Base-by-base conservation (phyloP, 345 rosid genomes). In the Moricandia arvensis region DNA sequence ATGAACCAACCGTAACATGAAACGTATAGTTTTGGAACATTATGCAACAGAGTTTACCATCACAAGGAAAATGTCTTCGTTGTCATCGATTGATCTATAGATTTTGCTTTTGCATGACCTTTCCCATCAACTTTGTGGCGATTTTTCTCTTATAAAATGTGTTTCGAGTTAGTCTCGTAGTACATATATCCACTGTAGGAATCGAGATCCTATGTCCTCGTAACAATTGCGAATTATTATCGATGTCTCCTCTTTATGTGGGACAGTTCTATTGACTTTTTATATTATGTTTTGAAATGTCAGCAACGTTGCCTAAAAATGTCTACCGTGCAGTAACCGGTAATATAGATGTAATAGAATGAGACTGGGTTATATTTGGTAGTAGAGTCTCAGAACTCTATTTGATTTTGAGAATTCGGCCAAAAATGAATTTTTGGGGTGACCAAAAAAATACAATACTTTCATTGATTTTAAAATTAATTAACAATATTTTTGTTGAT, bases 91-190 rank as follows among this genome's bases (percentile, higher is more conserved):
- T 62, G 74, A 68, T 69, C 43, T 55, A 72, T 13, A 51, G 77
- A 72, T 72, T 72, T 49, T 59, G 69, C 73, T 76, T 75, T 75
- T 82, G 49, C 64, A 53, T 63, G 65, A 74, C 57, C 74, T 76
- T 59, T 81, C 80, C 78, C 85, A 68, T 82, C 89, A 87, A 80
- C 88, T 80, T n/a, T 86, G 86, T 83, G 80, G 79, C 57, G 83
- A 82, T 75, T 85, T 84, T 83, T 75, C 87, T 75, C 38, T 59
- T 66, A 18, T 18, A 8, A 58, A 66, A 72, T 68, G 69, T 86
- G 82, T 82, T 75, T 53, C 47, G 41, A 68, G 67, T 62, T 49
- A 84, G 82, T 75, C 82, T 59, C 68, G 54, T 60, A 54, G 80
- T 47, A 72, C 72, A 61, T 24, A 30, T 51, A 69, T 77, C 68